Percentiles rank a stretch among this genome's conserved stretches.
Conservation (phyloP, 2,329 filamentous ascomycete species). For the Fusarium sublunatum region DNA sequence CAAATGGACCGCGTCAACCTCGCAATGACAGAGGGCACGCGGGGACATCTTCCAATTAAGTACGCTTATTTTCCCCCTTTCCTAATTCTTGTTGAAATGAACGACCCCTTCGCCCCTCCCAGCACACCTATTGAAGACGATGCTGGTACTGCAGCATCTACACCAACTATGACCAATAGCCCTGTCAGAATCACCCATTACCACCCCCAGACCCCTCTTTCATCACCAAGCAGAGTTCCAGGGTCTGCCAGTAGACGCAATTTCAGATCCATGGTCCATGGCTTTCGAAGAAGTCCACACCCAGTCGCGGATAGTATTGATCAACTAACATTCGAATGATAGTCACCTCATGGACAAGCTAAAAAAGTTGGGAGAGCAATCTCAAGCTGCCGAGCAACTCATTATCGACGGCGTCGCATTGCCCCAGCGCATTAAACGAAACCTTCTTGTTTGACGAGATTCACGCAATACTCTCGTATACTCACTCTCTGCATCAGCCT, state of each 20-base stretch:
- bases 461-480: neutral
- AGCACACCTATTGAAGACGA: conserved; percentile 1
- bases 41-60: conserved; percentile 67
- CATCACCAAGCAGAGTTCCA: conserved; percentile 17
- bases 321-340: conserved; percentile 48
- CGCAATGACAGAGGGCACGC: conserved; percentile 65
- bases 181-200: conserved; percentile 4
- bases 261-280: conserved; percentile 43
- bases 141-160: conserved; percentile 3
- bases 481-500: conserved; percentile 6
- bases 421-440: conserved; percentile 60
- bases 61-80: conserved; percentile 58
- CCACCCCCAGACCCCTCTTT: conserved; percentile 6
- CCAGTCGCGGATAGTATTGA: conserved; percentile 46
- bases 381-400: conserved; percentile 48
- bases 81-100: conserved; percentile 48
- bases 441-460: conserved; percentile 40
- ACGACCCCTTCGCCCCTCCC: conserved; percentile 1
- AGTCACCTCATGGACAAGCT: conserved; percentile 69
- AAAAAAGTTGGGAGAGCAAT: conserved; percentile 57
- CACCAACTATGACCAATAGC: conserved; percentile 15
- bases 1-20: conserved; percentile 63
- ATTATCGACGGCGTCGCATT: conserved; percentile 49
- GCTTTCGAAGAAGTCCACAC: conserved; percentile 45
- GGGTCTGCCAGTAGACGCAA: conserved; percentile 29